A percentile compares a stretch with the other conserved stretches of the same genome.
Evolutionary conservation across 257 asterid genomes (phyloP).

Genomic region (Solanum appendiculatum): DNA sequence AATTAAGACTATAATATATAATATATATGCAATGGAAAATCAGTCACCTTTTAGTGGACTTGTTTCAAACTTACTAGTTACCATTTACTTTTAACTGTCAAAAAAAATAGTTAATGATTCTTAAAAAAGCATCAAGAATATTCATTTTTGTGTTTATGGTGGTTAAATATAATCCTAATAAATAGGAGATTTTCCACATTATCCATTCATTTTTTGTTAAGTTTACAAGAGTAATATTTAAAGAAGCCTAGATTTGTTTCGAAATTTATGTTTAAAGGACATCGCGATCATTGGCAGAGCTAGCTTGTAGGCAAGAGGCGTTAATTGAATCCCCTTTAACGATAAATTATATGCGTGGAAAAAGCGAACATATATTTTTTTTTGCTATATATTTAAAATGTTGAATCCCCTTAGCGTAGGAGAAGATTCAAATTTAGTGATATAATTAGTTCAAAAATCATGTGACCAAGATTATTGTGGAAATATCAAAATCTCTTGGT

Average conservation of each 20-base stretch:
- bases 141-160: neutral
- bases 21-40: neutral
- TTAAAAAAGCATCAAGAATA: neutral
- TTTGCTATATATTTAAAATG: neutral
- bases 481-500: too few species aligned
- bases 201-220: neutral
- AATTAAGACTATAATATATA: neutral
- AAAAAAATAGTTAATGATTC: constrained; percentile 1
- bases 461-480: neutral
- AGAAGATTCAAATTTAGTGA: neutral
- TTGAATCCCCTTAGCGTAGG: neutral
- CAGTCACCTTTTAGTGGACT: constrained; percentile 16
- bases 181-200: neutral
- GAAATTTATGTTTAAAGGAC: neutral
- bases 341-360: neutral
- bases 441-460: too few species aligned
- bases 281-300: neutral
- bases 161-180: neutral
- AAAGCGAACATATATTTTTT: neutral
- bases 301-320: neutral
- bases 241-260: neutral
- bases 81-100: constrained; percentile 34
- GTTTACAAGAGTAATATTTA: neutral
- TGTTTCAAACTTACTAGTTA: constrained; percentile 9
- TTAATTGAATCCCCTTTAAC: neutral